Conservation (phyloP, 2,329 filamentous ascomycete genomes). For the Colletotrichum sp. region DNA sequence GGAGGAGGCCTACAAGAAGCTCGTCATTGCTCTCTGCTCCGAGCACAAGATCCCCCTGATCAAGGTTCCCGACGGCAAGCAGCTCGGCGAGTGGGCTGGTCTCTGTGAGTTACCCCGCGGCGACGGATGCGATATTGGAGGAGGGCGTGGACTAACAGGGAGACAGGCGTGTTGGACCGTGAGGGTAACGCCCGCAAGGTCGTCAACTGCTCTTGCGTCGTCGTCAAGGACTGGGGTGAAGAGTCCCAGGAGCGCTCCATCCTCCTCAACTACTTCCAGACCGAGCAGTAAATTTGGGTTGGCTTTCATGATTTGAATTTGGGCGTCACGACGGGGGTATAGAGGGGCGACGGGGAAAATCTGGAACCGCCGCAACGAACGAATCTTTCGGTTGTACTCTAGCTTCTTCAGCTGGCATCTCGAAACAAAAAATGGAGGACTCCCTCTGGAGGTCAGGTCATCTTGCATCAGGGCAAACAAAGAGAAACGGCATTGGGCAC, state of each 20-base stretch:
- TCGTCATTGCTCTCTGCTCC: conserved; percentile 96
- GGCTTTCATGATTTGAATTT: conserved; percentile 25
- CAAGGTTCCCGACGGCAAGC: conserved; percentile 99
- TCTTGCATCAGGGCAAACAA: conserved; percentile 34
- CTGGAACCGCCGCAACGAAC: conserved; percentile 24
- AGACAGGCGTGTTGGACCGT: conserved; percentile 90
- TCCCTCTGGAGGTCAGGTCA: conserved; percentile 34
- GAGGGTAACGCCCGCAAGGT: conserved; percentile 99
- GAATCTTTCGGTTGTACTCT: conserved; percentile 47
- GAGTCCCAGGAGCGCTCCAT: conserved; percentile 98
- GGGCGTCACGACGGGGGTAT: conserved; percentile 33
- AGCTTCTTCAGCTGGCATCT: conserved; percentile 52
- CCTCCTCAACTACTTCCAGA: conserved; percentile 99
- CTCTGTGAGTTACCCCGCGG: conserved; percentile 76
- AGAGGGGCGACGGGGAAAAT: conserved; percentile 17
- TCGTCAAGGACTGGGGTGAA: conserved; percentile 99
- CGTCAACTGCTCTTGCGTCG: conserved; percentile 99
- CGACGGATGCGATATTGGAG: background rate
- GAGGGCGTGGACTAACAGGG: conserved; percentile 30
- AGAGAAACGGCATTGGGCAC: conserved; percentile 21
- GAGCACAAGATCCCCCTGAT: conserved; percentile 99
- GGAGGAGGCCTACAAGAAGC: conserved; percentile 99
- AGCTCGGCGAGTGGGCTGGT: conserved; percentile 99
- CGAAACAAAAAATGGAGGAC: conserved; percentile 37
- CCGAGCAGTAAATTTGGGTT: conserved; percentile 65